Evolutionary conservation across 257 asterid species (phyloP).

Genomic region (Penstemon barbatus): DNA sequence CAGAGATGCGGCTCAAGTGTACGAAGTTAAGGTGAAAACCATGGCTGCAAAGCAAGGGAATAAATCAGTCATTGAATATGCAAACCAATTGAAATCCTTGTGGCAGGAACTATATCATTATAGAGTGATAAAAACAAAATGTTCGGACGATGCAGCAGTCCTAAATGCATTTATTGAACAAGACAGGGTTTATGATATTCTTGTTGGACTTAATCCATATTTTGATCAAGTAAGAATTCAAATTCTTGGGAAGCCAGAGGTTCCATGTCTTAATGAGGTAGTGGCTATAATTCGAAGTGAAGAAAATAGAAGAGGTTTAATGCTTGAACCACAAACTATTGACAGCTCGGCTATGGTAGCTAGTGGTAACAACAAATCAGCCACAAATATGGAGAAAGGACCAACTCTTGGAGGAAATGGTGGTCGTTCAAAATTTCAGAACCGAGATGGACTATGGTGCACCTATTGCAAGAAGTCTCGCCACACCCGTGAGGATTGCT

Average conservation of each 20-base stretch:
- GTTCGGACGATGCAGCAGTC: not conserved
- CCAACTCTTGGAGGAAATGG: not conserved
- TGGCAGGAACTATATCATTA: not conserved
- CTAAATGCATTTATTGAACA: not conserved
- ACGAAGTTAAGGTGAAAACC: not conserved
- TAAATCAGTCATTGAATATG: not conserved
- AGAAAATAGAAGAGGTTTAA: not conserved
- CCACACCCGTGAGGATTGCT: not conserved
- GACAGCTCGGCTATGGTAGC: not conserved
- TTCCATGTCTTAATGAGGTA: not conserved
- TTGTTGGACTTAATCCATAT: not conserved
- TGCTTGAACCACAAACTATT: not conserved
- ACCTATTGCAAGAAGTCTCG: not conserved
- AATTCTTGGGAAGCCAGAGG: not conserved
- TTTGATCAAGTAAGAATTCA: not conserved
- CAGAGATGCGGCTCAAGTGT: not conserved
- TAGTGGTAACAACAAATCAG: not conserved
- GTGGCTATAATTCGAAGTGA: not conserved
- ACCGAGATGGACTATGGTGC: not conserved
- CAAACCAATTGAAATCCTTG: not conserved
- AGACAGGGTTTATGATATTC: not conserved
- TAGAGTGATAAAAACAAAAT: not conserved
- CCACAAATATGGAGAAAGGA: not conserved
- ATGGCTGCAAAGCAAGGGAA: not conserved
- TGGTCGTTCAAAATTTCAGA: too few relatives aligned